Evolutionary conservation across 2,329 filamentous ascomycete genomes (phyloP).

Genomic region (Fusarium irregulare): DNA sequence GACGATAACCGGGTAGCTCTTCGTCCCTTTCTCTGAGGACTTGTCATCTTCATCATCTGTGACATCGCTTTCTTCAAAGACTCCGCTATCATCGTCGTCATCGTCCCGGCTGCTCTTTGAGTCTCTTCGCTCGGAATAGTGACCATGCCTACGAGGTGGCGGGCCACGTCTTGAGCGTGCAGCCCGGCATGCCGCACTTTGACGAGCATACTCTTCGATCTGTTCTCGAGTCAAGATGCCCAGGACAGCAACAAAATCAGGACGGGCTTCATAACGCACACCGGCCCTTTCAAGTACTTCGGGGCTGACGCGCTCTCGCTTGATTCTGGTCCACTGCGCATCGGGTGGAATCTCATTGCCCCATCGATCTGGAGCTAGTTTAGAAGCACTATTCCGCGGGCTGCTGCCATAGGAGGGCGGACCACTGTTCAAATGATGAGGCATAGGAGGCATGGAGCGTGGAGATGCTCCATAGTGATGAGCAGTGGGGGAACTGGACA

Average conservation of each 20-base stretch:
- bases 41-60: slow-evolving; percentile 52
- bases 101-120: slow-evolving; percentile 52
- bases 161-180: slow-evolving; percentile 47
- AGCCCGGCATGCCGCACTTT: slow-evolving; percentile 60
- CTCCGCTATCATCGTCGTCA: slow-evolving; percentile 47
- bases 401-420: slow-evolving; percentile 52
- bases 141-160: slow-evolving; percentile 21
- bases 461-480: slow-evolving; percentile 54
- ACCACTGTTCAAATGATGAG: slow-evolving; percentile 40
- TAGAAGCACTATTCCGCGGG: slow-evolving; percentile 47
- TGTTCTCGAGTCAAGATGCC: slow-evolving; percentile 65
- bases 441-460: slow-evolving; percentile 53
- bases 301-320: slow-evolving; percentile 65
- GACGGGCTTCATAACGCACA: slow-evolving; percentile 69
- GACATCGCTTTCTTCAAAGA: slow-evolving; percentile 48
- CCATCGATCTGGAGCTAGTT: slow-evolving; percentile 66
- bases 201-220: slow-evolving; percentile 63
- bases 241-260: slow-evolving; percentile 70
- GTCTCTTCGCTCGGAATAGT: slow-evolving; percentile 40
- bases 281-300: slow-evolving; percentile 67
- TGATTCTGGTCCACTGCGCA: slow-evolving; percentile 70
- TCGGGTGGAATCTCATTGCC: slow-evolving; percentile 67
- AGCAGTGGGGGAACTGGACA: slow-evolving; percentile 50
- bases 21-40: slow-evolving; percentile 46
- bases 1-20: slow-evolving; percentile 54